Percentiles rank a stretch among this genome's conserved stretches.
These are phyloP conservation scores for Magnolia changhungtana DNA, from an alignment of 164 flowering plant species.

Conservation along the genomic window DNA sequence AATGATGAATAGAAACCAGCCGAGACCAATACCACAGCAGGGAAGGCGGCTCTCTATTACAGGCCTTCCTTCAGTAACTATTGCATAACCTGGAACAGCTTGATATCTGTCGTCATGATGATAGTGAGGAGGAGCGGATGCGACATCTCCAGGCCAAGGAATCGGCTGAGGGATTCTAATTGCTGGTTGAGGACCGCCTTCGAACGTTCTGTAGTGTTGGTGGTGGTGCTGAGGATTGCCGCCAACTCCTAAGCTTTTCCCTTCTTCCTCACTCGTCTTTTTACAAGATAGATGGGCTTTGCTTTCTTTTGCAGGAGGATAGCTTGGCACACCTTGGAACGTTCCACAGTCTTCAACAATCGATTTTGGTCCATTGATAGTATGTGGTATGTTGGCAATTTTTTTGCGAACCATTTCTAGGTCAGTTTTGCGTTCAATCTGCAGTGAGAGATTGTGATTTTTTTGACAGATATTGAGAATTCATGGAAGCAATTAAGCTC, in stretches of 20 bases:
- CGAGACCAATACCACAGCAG: slow-evolving; percentile 82
- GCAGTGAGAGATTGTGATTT: too few species aligned
- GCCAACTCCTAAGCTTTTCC: slow-evolving; percentile 24
- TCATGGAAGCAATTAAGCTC: too few species aligned
- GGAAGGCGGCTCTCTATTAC: slow-evolving; percentile 47
- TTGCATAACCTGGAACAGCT: slow-evolving; percentile 38
- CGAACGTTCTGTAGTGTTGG: slow-evolving; percentile 46
- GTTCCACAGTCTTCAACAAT: too few species aligned
- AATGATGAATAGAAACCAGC: slow-evolving; percentile 81
- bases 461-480: too few species aligned
- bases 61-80: slow-evolving; percentile 58
- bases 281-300: not conserved
- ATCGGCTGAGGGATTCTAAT: slow-evolving; percentile 53
- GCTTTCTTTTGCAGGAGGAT: not conserved
- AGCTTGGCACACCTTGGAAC: too few species aligned
- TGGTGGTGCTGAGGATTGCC: slow-evolving; percentile 17
- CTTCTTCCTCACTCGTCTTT: slow-evolving; percentile 33
- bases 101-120: slow-evolving; percentile 20
- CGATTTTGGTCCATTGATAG: too few species aligned
- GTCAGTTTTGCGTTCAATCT: too few species aligned
- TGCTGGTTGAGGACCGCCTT: slow-evolving; percentile 46
- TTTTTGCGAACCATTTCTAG: too few species aligned
- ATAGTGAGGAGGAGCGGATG: slow-evolving; percentile 24
- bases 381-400: too few species aligned
- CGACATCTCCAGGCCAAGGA: slow-evolving; percentile 34